These are phyloP conservation scores for Coprinellus micaceus DNA, from an alignment of 768 basidiomycete genomes.

Conservation along the genomic window DNA sequence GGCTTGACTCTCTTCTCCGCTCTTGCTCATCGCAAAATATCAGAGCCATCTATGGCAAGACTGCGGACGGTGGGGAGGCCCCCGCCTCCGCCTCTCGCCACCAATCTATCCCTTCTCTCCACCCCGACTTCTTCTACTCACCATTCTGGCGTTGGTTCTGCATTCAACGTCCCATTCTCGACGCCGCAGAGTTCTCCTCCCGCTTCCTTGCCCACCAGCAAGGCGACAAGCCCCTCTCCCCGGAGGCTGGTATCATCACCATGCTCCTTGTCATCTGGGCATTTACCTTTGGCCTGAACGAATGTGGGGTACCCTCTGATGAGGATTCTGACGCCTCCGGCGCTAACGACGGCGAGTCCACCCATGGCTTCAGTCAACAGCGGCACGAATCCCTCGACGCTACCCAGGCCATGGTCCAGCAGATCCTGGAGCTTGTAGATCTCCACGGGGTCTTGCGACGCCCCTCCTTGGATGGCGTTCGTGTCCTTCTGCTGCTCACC, in stretches of 20 bases:
- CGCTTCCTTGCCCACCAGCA: slow-evolving; percentile 66
- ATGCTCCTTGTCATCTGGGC: slow-evolving; percentile 88
- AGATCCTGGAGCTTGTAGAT: slow-evolving; percentile 80
- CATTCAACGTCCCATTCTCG: slow-evolving; percentile 84
- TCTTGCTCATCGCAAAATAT: slow-evolving; percentile 8
- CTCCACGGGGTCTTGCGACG: slow-evolving; percentile 71
- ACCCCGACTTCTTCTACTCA: slow-evolving; percentile 76
- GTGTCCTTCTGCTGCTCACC: slow-evolving; percentile 71
- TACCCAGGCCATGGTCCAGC: slow-evolving; percentile 67
- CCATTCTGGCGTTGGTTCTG: slow-evolving; percentile 83
- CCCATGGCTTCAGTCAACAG: slow-evolving; percentile 28
- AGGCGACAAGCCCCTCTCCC: slow-evolving; percentile 58
- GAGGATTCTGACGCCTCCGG: slow-evolving; percentile 21
- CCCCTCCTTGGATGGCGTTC: slow-evolving; percentile 85
- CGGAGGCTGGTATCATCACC: slow-evolving; percentile 71
- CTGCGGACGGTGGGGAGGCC: slow-evolving; percentile 36
- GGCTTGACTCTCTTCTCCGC: background rate
- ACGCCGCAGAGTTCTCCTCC: slow-evolving; percentile 73
- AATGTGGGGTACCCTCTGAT: slow-evolving; percentile 56
- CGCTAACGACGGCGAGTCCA: slow-evolving; percentile 15
- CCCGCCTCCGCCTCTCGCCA: slow-evolving; percentile 37
- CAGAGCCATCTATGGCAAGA: slow-evolving; percentile 79
- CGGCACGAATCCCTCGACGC: slow-evolving; percentile 47
- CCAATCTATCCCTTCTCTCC: slow-evolving; percentile 67
- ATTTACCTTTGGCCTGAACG: slow-evolving; percentile 82